Conservation (phyloP, 768 basidiomycete species). For the Mycena vitilis region DNA sequence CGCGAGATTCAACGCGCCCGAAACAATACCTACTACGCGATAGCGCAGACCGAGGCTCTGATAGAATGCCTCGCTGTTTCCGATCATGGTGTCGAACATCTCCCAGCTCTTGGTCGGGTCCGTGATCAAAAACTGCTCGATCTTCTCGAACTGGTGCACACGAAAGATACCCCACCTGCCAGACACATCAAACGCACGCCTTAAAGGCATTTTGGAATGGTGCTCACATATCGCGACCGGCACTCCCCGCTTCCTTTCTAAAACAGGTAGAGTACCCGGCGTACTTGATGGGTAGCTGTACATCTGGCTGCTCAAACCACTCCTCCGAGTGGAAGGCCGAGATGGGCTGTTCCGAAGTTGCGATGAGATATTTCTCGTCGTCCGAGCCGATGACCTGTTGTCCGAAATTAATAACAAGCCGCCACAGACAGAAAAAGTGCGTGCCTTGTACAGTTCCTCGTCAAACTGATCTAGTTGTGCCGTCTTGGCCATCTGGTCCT, state of each 20-base stretch:
- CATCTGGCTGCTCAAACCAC: slow-evolving; percentile 95
- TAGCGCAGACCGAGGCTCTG: slow-evolving; percentile 95
- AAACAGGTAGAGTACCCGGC: slow-evolving; percentile 96
- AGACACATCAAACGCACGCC: no score
- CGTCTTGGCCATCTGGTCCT: slow-evolving; percentile 96
- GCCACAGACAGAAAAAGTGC: slow-evolving; percentile 17
- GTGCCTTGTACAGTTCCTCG: slow-evolving; percentile 96
- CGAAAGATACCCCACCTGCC: slow-evolving; percentile 95
- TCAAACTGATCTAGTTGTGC: slow-evolving; percentile 99
- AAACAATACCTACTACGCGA: slow-evolving; percentile 93
- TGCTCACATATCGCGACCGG: slow-evolving; percentile 86
- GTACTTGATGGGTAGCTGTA: slow-evolving; percentile 92
- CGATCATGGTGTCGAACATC: slow-evolving; percentile 92
- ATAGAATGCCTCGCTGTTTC: slow-evolving; percentile 93
- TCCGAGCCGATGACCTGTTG: slow-evolving; percentile 84
- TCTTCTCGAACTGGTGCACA: slow-evolving; percentile 99
- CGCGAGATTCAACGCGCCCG: slow-evolving; percentile 95
- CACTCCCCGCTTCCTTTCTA: slow-evolving; percentile 98
- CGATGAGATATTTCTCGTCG: slow-evolving; percentile 98
- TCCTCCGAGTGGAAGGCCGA: slow-evolving; percentile 96
- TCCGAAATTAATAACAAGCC: neutral
- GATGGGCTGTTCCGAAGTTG: slow-evolving; percentile 98
- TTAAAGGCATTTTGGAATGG: no score
- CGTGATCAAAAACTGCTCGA: slow-evolving; percentile 97
- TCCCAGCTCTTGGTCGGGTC: slow-evolving; percentile 95